phyloP scores from a whole-genome alignment of 2,329 filamentous ascomycete species.

The Fusarium setosum region DNA sequence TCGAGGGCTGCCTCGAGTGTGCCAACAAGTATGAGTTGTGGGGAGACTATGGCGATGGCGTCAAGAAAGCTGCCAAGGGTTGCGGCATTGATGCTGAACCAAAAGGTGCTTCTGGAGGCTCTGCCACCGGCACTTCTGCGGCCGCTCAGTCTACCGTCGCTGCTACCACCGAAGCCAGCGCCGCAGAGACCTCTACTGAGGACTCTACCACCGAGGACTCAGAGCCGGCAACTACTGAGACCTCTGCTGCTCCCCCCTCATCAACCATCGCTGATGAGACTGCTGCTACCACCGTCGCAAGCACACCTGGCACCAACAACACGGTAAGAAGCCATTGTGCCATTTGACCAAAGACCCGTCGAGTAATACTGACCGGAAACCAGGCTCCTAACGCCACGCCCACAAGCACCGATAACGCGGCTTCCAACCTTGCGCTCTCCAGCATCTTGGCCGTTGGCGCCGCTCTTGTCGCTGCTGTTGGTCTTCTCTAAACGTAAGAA shows the following conservation, averaged over 20 bases:
- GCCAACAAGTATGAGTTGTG: slow-evolving; percentile 57
- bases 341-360: too few species aligned
- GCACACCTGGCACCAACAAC: slow-evolving; percentile 14
- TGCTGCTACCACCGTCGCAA: slow-evolving; percentile 9
- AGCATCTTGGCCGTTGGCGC: slow-evolving; percentile 17
- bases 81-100: slow-evolving; percentile 48
- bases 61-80: slow-evolving; percentile 50
- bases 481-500: slow-evolving; percentile 16
- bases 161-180: slow-evolving; percentile 15
- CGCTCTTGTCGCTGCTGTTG: slow-evolving; percentile 21
- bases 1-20: slow-evolving; percentile 58
- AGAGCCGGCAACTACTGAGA: slow-evolving; percentile 6
- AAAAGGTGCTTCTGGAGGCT: slow-evolving; percentile 12
- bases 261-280: slow-evolving; percentile 5
- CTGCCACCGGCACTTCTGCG: slow-evolving; percentile 13
- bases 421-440: slow-evolving; percentile 17
- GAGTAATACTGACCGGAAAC: background rate
- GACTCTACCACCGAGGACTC: background rate
- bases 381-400: slow-evolving; percentile 24
- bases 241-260: slow-evolving; percentile 2
- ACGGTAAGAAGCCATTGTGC: slow-evolving; percentile 9
- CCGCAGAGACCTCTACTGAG: background rate
- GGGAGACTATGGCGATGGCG: slow-evolving; percentile 54
- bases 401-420: slow-evolving; percentile 11
- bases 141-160: slow-evolving; percentile 16